A percentile compares a stretch with the other conserved stretches of the same genome.
phyloP scores from a whole-genome alignment of 768 basidiomycete genomes.

The Mycena filopes region DNA sequence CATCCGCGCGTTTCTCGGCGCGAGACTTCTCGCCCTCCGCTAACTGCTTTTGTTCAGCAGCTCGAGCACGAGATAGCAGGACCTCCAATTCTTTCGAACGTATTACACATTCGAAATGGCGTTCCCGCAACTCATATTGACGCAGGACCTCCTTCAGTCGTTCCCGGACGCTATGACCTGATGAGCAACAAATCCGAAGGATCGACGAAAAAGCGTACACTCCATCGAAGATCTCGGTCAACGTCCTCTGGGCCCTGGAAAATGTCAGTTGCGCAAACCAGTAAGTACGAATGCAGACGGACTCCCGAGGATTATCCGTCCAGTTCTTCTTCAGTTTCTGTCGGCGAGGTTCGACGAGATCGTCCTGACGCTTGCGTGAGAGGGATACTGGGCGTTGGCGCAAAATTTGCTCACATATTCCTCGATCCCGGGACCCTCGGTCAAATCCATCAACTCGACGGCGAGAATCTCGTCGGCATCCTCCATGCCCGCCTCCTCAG shows the following conservation, averaged over 20 bases:
- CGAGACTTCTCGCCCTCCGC: constrained; percentile 79
- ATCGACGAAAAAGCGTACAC: constrained; percentile 70
- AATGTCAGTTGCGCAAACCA: constrained; percentile 9
- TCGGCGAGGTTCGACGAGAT: constrained; percentile 69
- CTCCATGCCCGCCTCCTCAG: constrained; percentile 89
- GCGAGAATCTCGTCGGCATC: constrained; percentile 91
- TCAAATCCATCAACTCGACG: constrained; percentile 91
- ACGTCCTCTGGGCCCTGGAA: constrained; percentile 72
- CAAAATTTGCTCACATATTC: constrained; percentile 61
- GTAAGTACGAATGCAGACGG: constrained; percentile 37
- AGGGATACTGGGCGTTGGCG: not conserved
- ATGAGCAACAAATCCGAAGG: constrained; percentile 9
- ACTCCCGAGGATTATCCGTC: constrained; percentile 82
- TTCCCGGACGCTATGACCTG: constrained; percentile 73
- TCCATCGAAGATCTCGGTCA: constrained; percentile 87
- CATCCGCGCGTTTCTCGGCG: constrained; percentile 76
- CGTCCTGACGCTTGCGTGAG: constrained; percentile 57
- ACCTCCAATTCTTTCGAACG: constrained; percentile 94
- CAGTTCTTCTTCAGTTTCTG: constrained; percentile 86
- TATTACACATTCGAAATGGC: constrained; percentile 92
- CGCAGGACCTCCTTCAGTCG: constrained; percentile 87
- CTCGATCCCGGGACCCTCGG: constrained; percentile 71
- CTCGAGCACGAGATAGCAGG: constrained; percentile 84
- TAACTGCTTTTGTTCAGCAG: constrained; percentile 87
- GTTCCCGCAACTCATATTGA: constrained; percentile 90